phyloP scores from a whole-genome alignment of 2,329 filamentous ascomycete genomes.

The Ascosphaera apis region DNA sequence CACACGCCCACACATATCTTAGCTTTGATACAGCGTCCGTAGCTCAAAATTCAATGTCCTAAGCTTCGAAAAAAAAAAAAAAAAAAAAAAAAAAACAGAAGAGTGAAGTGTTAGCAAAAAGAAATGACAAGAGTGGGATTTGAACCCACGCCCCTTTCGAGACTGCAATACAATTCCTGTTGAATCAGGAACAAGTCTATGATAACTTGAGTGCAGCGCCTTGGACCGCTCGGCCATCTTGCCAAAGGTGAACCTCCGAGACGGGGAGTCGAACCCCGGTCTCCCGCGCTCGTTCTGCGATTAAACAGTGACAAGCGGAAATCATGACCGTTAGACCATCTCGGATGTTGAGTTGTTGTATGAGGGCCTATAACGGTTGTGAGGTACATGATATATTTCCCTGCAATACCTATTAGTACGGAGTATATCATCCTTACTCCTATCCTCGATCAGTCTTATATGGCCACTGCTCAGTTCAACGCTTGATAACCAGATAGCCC shows the following conservation, averaged over 20 bases:
- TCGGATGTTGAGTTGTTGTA: background rate
- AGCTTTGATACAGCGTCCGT: background rate
- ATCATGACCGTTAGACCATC: background rate
- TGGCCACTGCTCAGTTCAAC: no score
- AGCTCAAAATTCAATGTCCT: no score
- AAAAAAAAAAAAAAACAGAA: background rate
- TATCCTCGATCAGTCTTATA: no score
- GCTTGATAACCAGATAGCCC: no score
- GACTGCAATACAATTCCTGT: slow-evolving; percentile 2
- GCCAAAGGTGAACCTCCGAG: slow-evolving; percentile 5
- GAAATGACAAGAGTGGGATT: slow-evolving; percentile 4
- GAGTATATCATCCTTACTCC: background rate
- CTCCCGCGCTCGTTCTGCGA: slow-evolving; percentile 5
- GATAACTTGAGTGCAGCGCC: slow-evolving; percentile 1
- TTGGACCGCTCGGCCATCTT: slow-evolving; percentile 1
- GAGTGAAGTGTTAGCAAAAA: background rate
- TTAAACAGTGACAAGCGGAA: background rate
- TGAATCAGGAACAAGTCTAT: slow-evolving; percentile 1
- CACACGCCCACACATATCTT: background rate
- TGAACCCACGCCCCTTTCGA: slow-evolving; percentile 4
- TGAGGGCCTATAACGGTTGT: no score
- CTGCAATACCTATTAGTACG: background rate
- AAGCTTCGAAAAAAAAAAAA: background rate
- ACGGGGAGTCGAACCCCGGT: slow-evolving; percentile 7
- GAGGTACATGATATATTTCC: background rate